Evolutionary conservation across 78 protist genomes (phyloP), one percentile per base, ranked within the genome.

Genomic region (slime mould (Dictyostelium discoideum)): DNA sequence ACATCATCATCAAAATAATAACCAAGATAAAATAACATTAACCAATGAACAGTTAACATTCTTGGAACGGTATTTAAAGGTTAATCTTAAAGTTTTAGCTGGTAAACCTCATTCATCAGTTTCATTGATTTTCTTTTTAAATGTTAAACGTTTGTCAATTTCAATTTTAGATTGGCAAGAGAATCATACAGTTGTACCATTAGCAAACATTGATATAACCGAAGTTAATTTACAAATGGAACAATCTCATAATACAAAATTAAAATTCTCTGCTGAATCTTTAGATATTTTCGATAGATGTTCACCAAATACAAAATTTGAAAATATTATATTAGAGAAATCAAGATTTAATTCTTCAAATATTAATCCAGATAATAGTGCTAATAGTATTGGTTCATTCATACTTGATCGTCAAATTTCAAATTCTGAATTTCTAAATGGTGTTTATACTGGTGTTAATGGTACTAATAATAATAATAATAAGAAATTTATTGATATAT

Each of bases 101-200:
- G 76, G 85, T 39, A 65, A 39, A 37, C 42, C 82, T 39, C 83
- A 80, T 79, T 29, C 50, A 44, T 67, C 67, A 29, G 20, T 85
- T 3, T 69, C 67, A 1, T 22, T 50, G 0, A 63, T 69, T n/a
- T 63, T 82, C n/a, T 14, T 48, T 67, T n/a, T 29, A 14, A 82
- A 67, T 72, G 39, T 90, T 8, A 90, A 90, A n/a, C 44, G 72
- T 10, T 37, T 44, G 22, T 72, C 73, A 1, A 60, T 82, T 22
- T n/a, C 22, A 14, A 82, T 90, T 16, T 39, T 82, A n/a, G 95
- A 90, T 90, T 90, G 87, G 87, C 63, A 67, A 73, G 83, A 73
- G 5, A 60, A 37, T 29, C 87, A 77, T 18, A 48, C 32, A 2
- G 4, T 54, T 5, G 83, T 73, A n/a, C 76, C 87, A 3, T 39